A percentile compares a stretch with the other conserved stretches of the same genome.
phyloP scores from a whole-genome alignment of 352 stramenopile species.

The Phytophthora fragariae region DNA sequence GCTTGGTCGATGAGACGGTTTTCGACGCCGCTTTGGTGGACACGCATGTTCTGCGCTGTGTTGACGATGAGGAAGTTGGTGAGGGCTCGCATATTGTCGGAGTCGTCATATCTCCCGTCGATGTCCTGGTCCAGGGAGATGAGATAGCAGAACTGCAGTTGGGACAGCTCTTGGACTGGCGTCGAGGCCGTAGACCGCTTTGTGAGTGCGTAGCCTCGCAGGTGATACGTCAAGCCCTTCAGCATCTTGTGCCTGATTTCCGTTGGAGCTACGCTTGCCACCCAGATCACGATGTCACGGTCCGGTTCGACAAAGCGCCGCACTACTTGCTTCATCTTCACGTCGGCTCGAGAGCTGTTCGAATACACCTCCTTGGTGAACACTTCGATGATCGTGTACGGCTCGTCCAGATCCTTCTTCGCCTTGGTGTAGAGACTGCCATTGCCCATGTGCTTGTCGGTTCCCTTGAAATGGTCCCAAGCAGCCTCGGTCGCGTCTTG shows the following conservation, averaged over 20 bases:
- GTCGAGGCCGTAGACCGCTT: slow-evolving; percentile 42
- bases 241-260: slow-evolving; percentile 61
- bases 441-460: slow-evolving; percentile 38
- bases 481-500: slow-evolving; percentile 13
- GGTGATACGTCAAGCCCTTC: slow-evolving; percentile 43
- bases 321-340: slow-evolving; percentile 64
- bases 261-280: slow-evolving; percentile 54
- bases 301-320: slow-evolving; percentile 62
- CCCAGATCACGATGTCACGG: slow-evolving; percentile 69
- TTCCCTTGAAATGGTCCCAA: slow-evolving; percentile 43
- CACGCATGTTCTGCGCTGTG: slow-evolving; percentile 45
- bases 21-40: slow-evolving; percentile 52
- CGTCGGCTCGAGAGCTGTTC: slow-evolving; percentile 54
- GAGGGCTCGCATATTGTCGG: slow-evolving; percentile 43
- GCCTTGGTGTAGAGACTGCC: slow-evolving; percentile 1
- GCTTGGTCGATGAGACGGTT: slow-evolving; percentile 47
- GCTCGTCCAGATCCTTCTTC: slow-evolving; percentile 29
- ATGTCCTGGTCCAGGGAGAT: slow-evolving; percentile 55
- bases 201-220: slow-evolving; percentile 66
- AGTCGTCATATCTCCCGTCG: slow-evolving; percentile 16
- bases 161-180: slow-evolving; percentile 36
- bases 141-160: slow-evolving; percentile 59
- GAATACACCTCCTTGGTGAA: slow-evolving; percentile 61
- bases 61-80: slow-evolving; percentile 55
- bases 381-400: slow-evolving; percentile 64